These are phyloP conservation scores for Pneumocystis wakefieldiae DNA, from an alignment of 1,139 yeast genomes.

Conservation along the genomic window DNA sequence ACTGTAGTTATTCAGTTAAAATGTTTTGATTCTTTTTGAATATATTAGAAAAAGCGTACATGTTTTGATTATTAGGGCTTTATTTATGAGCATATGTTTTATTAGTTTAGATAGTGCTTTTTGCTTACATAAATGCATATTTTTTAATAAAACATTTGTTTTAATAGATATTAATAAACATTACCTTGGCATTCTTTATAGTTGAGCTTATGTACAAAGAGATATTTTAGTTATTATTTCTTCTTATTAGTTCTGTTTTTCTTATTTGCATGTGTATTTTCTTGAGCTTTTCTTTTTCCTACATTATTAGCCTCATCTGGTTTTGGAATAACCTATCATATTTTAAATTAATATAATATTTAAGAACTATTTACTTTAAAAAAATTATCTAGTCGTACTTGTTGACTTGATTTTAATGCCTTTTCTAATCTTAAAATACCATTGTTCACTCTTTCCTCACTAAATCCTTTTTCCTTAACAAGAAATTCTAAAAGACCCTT, in stretches of 20 bases:
- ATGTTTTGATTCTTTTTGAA: background rate
- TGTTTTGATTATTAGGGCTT: background rate
- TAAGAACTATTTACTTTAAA: background rate
- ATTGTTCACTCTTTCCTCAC: constrained; percentile 74
- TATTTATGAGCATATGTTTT: background rate
- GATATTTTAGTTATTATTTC: background rate
- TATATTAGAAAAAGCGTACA: background rate
- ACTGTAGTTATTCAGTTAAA: background rate
- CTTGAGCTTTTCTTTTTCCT: background rate
- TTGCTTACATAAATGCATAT: background rate
- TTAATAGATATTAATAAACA: background rate
- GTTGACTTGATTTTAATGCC: constrained; percentile 72
- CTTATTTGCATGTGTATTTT: background rate
- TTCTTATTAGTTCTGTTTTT: background rate
- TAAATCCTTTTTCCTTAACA: constrained; percentile 70
- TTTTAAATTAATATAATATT: background rate
- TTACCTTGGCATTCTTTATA: background rate
- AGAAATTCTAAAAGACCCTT: constrained; percentile 58
- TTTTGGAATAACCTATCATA: background rate
- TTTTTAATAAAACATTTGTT: background rate
- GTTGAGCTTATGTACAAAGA: background rate
- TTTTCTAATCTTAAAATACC: constrained; percentile 79
- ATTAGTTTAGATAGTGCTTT: background rate
- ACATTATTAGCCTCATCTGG: background rate
- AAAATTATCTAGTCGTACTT: constrained; percentile 19